Conservation (phyloP, 176 grass and related monocot genomes). For the Panicum miliaceum region DNA sequence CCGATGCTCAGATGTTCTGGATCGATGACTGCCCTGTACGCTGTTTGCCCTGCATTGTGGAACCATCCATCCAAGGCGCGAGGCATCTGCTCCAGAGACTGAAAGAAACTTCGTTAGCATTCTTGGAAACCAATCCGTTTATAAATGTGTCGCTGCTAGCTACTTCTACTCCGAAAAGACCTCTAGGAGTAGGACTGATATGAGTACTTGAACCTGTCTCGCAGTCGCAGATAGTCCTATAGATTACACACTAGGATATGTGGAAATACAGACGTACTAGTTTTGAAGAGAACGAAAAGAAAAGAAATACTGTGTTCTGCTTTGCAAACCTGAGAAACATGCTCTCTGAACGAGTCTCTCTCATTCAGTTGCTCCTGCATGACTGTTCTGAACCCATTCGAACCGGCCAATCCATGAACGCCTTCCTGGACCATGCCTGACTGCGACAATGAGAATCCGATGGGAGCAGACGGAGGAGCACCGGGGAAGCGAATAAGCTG, state of each 20-base stretch:
- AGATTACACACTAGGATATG: neutral
- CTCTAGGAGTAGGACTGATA: neutral
- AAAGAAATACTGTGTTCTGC: neutral
- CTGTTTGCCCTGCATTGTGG: constrained; percentile 1
- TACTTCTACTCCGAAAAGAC: neutral
- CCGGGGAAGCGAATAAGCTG: constrained; percentile 48
- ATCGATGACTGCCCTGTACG: neutral
- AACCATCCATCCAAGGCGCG: constrained; percentile 23
- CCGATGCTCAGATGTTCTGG: constrained; percentile 19
- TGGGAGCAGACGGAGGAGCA: constrained; percentile 45
- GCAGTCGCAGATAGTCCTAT: neutral
- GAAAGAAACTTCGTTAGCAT: neutral
- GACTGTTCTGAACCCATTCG: constrained; percentile 42
- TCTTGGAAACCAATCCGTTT: neutral
- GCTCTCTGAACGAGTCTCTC: constrained; percentile 39
- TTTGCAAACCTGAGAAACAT: constrained; percentile 51
- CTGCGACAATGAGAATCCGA: constrained; percentile 56
- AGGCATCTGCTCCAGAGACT: constrained; percentile 31
- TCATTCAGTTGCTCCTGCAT: constrained; percentile 47
- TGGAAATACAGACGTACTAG: neutral
- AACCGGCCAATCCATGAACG: constrained; percentile 40
- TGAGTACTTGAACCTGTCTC: neutral
- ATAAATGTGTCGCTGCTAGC: neutral
- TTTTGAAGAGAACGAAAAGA: neutral
- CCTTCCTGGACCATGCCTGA: constrained; percentile 48